phyloP scores from a whole-genome alignment of 2,329 filamentous ascomycete species.

The Orbilia brochopaga region DNA sequence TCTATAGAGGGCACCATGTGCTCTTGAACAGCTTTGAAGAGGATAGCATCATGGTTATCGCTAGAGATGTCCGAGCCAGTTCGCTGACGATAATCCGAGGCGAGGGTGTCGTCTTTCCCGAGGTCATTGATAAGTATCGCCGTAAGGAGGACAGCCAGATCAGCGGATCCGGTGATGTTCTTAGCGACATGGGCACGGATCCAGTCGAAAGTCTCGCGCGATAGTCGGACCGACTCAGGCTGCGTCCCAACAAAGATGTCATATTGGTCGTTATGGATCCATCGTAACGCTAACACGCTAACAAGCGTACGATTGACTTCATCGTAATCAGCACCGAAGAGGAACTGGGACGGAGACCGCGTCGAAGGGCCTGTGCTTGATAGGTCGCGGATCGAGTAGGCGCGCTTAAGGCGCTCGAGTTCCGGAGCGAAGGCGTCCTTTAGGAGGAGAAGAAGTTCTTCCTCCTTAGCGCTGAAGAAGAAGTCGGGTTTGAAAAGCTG shows the following conservation, averaged over 20 bases:
- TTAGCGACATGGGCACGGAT: not conserved
- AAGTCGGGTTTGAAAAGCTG: no score
- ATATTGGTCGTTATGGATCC: conserved; percentile 58
- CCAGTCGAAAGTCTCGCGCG: not conserved
- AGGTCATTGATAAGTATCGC: conserved; percentile 58
- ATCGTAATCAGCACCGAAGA: conserved; percentile 56
- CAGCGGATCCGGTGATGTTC: conserved; percentile 9
- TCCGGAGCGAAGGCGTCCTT: conserved; percentile 55
- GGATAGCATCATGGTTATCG: conserved; percentile 56
- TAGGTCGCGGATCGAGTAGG: conserved; percentile 50
- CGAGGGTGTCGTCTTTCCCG: conserved; percentile 57
- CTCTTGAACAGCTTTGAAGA: conserved; percentile 55
- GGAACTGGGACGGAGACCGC: conserved; percentile 55
- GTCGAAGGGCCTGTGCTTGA: conserved; percentile 11
- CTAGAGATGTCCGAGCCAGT: conserved; percentile 52
- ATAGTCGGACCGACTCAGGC: conserved; percentile 45
- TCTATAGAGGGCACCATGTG: conserved; percentile 56
- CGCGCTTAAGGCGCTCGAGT: conserved; percentile 56
- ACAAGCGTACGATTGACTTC: conserved; percentile 59
- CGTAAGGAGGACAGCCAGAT: conserved; percentile 56
- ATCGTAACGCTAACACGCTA: conserved; percentile 57
- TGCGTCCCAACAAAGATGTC: conserved; percentile 56
- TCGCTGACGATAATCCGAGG: conserved; percentile 38
- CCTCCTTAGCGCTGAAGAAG: no score
- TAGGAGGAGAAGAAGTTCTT: conserved; percentile 55